phyloP scores from a whole-genome alignment of 2,329 filamentous ascomycete species.

The Monascus ruber region DNA sequence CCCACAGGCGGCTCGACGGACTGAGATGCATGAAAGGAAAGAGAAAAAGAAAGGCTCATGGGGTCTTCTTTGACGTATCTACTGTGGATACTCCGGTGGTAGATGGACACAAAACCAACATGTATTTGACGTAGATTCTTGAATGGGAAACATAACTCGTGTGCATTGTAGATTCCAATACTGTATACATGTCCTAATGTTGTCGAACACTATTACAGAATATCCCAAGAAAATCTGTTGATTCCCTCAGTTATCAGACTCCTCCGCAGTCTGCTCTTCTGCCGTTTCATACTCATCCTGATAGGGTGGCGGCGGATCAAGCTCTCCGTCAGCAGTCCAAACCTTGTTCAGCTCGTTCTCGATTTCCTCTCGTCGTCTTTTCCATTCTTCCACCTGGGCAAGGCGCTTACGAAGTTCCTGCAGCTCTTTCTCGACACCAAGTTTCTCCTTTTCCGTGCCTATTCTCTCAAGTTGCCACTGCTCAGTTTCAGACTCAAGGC shows the following conservation, averaged over 20 bases:
- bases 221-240: neutral
- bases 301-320: slow-evolving; percentile 24
- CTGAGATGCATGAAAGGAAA: too few relatives aligned
- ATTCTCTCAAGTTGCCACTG: slow-evolving; percentile 92
- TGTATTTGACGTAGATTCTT: too few relatives aligned
- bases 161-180: too few relatives aligned
- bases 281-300: slow-evolving; percentile 12
- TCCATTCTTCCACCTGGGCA: slow-evolving; percentile 73
- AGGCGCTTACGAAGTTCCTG: slow-evolving; percentile 71
- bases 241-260: neutral
- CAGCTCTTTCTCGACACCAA: slow-evolving; percentile 83
- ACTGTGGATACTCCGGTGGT: too few relatives aligned
- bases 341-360: slow-evolving; percentile 64
- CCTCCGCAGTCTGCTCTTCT: slow-evolving; percentile 1
- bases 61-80: too few relatives aligned
- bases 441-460: slow-evolving; percentile 84
- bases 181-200: too few relatives aligned
- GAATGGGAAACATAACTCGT: too few relatives aligned
- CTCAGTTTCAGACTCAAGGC: slow-evolving; percentile 66
- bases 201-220: neutral
- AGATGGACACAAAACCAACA: too few relatives aligned
- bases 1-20: too few relatives aligned
- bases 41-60: too few relatives aligned
- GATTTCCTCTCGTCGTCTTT: slow-evolving; percentile 64
- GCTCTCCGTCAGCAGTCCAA: slow-evolving; percentile 40